phyloP scores from a whole-genome alignment of 306 rosid genomes.

The Acacia acuminata region DNA sequence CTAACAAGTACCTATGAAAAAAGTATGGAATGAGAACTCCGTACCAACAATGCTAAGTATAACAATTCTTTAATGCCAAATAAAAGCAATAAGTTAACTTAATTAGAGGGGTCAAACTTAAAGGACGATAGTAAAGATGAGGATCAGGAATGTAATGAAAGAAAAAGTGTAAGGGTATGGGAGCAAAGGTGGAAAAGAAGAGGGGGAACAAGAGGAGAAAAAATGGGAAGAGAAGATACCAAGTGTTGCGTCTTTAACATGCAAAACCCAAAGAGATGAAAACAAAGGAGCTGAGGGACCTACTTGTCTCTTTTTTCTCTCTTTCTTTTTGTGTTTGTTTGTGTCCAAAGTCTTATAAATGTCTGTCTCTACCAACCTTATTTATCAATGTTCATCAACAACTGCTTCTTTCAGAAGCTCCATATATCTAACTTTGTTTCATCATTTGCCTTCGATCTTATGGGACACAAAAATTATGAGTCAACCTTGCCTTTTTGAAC shows the following conservation, averaged over 20 bases:
- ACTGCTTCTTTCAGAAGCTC: slow-evolving; percentile 39
- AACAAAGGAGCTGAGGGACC: slow-evolving; percentile 39
- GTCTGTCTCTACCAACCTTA: slow-evolving; percentile 30
- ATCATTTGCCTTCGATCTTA: not conserved
- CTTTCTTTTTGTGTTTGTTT: slow-evolving; percentile 32
- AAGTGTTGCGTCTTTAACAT: slow-evolving; percentile 48
- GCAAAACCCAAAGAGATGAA: slow-evolving; percentile 40
- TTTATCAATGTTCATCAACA: slow-evolving; percentile 36
- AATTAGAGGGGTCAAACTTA: not conserved
- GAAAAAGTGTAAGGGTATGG: not conserved
- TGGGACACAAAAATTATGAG: slow-evolving; percentile 29
- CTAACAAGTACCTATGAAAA: no score
- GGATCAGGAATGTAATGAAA: not conserved
- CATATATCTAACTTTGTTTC: not conserved
- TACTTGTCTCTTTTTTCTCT: slow-evolving; percentile 43
- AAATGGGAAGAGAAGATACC: slow-evolving; percentile 42
- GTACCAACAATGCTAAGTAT: no score
- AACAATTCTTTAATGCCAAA: not conserved
- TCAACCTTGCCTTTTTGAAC: slow-evolving; percentile 29
- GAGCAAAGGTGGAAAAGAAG: not conserved
- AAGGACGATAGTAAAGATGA: no score
- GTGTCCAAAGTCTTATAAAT: slow-evolving; percentile 8
- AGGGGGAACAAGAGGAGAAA: not conserved
- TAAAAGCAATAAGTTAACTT: not conserved
- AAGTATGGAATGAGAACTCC: no score